Evolutionary conservation across 2,329 filamentous ascomycete genomes (phyloP).

Genomic region (Cladophialophora chaetospira): DNA sequence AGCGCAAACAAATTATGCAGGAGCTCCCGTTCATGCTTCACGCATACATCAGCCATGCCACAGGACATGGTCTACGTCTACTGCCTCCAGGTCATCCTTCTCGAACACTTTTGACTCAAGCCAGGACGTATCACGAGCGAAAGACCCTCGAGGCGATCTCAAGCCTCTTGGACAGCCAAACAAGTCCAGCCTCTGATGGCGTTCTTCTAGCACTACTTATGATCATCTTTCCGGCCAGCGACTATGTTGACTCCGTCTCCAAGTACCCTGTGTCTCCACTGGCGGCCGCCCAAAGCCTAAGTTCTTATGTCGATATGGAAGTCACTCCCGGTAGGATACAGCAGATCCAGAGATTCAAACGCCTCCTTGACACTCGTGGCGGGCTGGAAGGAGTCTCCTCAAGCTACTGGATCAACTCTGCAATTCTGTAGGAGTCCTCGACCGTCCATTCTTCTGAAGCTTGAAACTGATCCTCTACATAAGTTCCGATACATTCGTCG

Average conservation of each 20-base stretch:
- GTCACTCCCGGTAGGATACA: constrained; percentile 1
- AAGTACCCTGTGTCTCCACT: constrained; percentile 11
- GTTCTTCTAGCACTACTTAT: constrained; percentile 3
- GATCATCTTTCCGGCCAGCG: neutral
- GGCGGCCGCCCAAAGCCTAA: constrained; percentile 3
- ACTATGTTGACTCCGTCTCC: neutral
- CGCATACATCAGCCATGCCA: constrained; percentile 6
- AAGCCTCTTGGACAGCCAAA: neutral
- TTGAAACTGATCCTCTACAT: neutral
- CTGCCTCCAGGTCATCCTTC: neutral
- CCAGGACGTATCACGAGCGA: constrained; percentile 10
- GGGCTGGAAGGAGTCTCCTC: neutral
- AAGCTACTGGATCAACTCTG: neutral
- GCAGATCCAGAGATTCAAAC: neutral
- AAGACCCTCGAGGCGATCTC: neutral
- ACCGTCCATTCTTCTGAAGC: neutral
- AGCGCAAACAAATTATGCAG: neutral
- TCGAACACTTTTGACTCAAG: neutral
- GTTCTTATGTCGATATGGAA: constrained; percentile 6
- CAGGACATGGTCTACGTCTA: neutral
- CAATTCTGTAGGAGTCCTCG: neutral
- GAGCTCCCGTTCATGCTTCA: constrained; percentile 1
- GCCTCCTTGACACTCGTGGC: neutral
- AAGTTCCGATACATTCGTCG: constrained; percentile 6
- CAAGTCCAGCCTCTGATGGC: neutral